Evolutionary conservation across 306 rosid genomes (phyloP), one percentile per base, ranked within the genome.

Genomic region (Acacia melanoxylon): DNA sequence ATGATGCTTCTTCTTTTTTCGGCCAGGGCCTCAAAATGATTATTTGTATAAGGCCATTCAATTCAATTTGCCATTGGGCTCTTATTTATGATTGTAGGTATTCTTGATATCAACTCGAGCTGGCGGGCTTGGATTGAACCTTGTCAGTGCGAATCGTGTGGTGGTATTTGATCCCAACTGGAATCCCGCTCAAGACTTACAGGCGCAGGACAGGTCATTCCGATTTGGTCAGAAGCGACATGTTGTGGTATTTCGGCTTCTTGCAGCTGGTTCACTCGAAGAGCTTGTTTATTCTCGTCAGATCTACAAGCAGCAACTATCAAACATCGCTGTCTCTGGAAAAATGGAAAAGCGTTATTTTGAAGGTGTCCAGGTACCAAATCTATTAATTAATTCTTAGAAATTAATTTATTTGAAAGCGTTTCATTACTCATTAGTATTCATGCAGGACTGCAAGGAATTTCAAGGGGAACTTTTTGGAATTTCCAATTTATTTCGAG

Each of bases 161-260:
- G 98, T 95, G 69, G 88, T 93, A 83, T 95, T 95, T 74, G 98
- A 95, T 87, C 98, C 98, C 79, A 95, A 92, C 87, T 95, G 98
- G 98, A 95, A 95, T 85, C 98, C 98, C 67, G 94, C 98, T 35
- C 98, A 93, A 85, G 98, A 91, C 81, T 90, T 93, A 81, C 98
- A 95, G 85, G 98, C 98, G 40, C 98, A 95, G 75, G 98, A 95
- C 86, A 88, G 98, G 87, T 95, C 98, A 63, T 95, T 95, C 83
- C 93, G 98, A 6, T 95, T 85, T 51, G 98, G 98, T 29, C 98
- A 95, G 93, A 95, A 85, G 85, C 92, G 97, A 58, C 98, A 95
- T 80, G 98, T 95, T 35, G 83, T 90, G 78, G 97, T 95, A 79
- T 91, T 93, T 85, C 98, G 98, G 65, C 89, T 95, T 77, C 97